Evolutionary conservation across 441 rosid genomes (phyloP), one percentile per base, ranked within the genome.

Genomic region (Pelargonium cotyledonis): DNA sequence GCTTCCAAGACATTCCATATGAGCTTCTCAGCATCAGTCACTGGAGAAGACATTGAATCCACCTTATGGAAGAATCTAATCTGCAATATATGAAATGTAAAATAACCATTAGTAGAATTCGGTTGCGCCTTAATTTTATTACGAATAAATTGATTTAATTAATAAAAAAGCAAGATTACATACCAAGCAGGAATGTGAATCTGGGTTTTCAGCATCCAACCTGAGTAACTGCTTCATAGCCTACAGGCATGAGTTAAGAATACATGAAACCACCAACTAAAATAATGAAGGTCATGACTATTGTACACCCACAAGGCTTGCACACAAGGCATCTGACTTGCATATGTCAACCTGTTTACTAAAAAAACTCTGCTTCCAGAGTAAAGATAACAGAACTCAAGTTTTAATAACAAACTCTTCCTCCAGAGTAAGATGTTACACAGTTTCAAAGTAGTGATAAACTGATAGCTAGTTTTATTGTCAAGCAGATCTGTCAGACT

Each of bases 181-280:
- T 85, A 96, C 99, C 99, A 96, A 81, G 80, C 98, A 87, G 70
- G 90, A 77, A 85, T 92, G 98, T 62, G 98, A 81, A 82, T 92
- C 93, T 8, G 98, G 96, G 74, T 85, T 83, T 80, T 96, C 98
- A 23, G 90, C 85, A 73, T 91, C 96, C 89, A 96, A 70, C 81
- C 91, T 85, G 60, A 89, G 84, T 81, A 93, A 74, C 70, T 91
- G 91, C 81, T 91, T 91, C 72, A 96, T 86, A 66, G 98, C 98
- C 99, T 96, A 75, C 75, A 80, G 38, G 23, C n/a, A 21, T 0
- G 46, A 41, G 40, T 60, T 60, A 60, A 60, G 64, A 60, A 60
- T 60, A 60, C 26, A 60, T 60, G 64, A 60, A 35, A 11, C 23
- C 12, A 23, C 38, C 35, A 26, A 60, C 64, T 10, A 21, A 60